Base-by-base conservation (phyloP, 2,329 filamentous ascomycete species). In the Alternaria brassicae region DNA sequence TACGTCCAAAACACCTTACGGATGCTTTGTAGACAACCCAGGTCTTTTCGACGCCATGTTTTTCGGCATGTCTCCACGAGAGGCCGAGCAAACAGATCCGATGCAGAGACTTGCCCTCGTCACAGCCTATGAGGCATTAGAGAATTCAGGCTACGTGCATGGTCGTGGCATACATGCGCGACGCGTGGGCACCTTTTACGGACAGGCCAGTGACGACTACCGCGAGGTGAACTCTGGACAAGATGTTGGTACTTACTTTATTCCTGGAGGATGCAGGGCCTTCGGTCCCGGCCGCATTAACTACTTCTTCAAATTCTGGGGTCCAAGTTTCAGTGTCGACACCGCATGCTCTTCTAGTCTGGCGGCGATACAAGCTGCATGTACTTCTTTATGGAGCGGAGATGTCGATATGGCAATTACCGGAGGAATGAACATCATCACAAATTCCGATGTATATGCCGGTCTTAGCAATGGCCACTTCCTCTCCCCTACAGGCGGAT, bases 271-370 rank as follows among this genome's bases (percentile, higher is more conserved):
- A 25, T 75, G 77, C 9, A 76, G 85, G 19, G 84, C 83, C 0
- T 87, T 87, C 56, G 80, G 76, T 0, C 80, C 82, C 0, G 85
- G 84, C 0, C 80, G 85, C 3, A 79, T 83, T 60, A 83, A 82
- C 53, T 74, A 72, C 44, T 66, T 66, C 53, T 68, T 77, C 37
- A 68, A 76, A 42, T 68, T 78, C n/a, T 62, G 62, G 49, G 76
- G 77, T 2, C 83, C 84, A 0, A 84, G 82, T 49, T 68, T 65
- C 17, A 69, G 71, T 8, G 63, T 78, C 3, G 77, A 79, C 52
- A 75, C 77, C 0, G 77, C 77, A 2, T 79, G 77, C 42, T 76
- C 77, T 3, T 76, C 74, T 6, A 70, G 71, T 4, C 60, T 78
- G 6, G 70, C 74, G 6, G 74, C 75, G 1, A 65, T 69, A 21